A percentile compares a stretch with the other conserved stretches of the same genome.
Evolutionary conservation across 768 basidiomycete genomes (phyloP).

Genomic region (Phallus indusiatus): DNA sequence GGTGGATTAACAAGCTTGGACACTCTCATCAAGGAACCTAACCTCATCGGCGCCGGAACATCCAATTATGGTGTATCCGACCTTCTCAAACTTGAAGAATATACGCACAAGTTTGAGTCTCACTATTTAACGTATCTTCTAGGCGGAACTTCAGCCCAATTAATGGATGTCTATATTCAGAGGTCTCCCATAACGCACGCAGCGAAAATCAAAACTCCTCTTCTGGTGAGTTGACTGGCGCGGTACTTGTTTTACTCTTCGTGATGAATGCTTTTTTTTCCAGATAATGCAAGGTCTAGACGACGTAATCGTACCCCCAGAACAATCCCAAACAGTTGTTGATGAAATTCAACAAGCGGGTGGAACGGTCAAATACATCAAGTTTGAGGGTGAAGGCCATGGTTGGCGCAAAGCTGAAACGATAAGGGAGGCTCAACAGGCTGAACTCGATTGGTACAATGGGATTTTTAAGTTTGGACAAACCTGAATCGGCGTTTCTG

Average conservation of each 20-base stretch:
- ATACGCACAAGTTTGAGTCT: conserved; percentile 68
- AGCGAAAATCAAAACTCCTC: conserved; percentile 48
- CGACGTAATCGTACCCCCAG: conserved; percentile 58
- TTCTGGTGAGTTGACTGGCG: conserved; percentile 40
- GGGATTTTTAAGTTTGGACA: conserved; percentile 25
- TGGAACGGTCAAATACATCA: conserved; percentile 47
- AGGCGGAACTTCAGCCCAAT: conserved; percentile 44
- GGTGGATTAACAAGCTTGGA: conserved; percentile 65
- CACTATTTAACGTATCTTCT: conserved; percentile 50
- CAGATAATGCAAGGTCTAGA: conserved; percentile 65
- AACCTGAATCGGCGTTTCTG: background rate
- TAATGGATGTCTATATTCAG: conserved; percentile 48
- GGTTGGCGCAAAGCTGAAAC: conserved; percentile 50
- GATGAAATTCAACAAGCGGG: conserved; percentile 39
- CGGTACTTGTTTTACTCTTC: background rate
- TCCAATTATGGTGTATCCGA: conserved; percentile 66
- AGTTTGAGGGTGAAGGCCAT: conserved; percentile 60
- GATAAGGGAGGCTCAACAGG: conserved; percentile 42
- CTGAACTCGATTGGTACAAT: conserved; percentile 46
- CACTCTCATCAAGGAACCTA: conserved; percentile 19
- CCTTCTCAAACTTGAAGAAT: conserved; percentile 41
- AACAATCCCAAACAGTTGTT: conserved; percentile 52
- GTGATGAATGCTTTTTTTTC: background rate
- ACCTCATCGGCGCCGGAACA: conserved; percentile 50
- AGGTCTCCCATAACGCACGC: conserved; percentile 58